Evolutionary conservation across 78 protist species (phyloP), one percentile per base, ranked within the genome.

Genomic region (Dictyostelium citrinum): DNA sequence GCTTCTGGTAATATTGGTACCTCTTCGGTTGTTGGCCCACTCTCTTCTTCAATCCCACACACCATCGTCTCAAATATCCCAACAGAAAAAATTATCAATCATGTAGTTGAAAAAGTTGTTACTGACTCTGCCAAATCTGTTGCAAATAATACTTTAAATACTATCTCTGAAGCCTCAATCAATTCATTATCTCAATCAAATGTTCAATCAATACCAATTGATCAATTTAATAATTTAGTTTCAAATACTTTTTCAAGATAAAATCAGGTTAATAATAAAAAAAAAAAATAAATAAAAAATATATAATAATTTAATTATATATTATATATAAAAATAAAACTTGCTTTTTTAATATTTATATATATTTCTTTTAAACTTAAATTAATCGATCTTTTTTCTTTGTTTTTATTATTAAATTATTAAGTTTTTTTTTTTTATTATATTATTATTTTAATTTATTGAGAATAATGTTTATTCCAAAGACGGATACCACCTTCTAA

Each of bases 401-500:
- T 27, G 27, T 27, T 24, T 67, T 14, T 29, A 12, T 46, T 77
- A 39, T 43, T n/a, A 5, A 39, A 12, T 22, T 17, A 5, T 41
- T 5, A 5, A 39, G 1, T 29, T 22, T 35, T 58, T 55, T 29
- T 70, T 3, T 70, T 70, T 31, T 33, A 6, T 29, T 33, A 70
- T 70, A 16, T 31, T 5, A 14, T 70, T 31, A 70, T 33, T 17
- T 70, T 10, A 70, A 16, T 16, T 70, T 16, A 35, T 60, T 43
- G 35, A 29, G 68, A 27, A 5, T 37, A 37, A 2, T 33, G 22
- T 49, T 88, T 88, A 49, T 88, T 88, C 79, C 77, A 88, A 33
- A 29, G 3, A 49, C 93, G 77, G 68, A 88, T 88, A 31, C 93
- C 93, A 49, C 93, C 93, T 46, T 67, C 81, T 35, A 88, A 68